These are phyloP conservation scores for Corymbia citriodora DNA, from an alignment of 441 rosid species.

Conservation along the genomic window DNA sequence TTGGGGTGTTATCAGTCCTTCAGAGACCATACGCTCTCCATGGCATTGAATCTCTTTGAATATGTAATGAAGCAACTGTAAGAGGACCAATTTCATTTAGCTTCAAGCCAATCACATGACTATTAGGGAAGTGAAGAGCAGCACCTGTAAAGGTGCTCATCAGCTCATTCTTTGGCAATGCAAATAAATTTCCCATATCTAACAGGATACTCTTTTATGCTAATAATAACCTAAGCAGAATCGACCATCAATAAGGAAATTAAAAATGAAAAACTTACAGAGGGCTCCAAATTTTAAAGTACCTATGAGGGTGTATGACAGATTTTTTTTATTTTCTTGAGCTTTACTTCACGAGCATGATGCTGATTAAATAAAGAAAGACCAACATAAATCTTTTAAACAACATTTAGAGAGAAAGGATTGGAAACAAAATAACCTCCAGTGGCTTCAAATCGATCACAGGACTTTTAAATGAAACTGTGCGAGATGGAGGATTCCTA, in stretches of 20 bases:
- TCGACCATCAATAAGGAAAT: background rate
- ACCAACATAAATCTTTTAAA: background rate
- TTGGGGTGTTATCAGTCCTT: conserved; percentile 68
- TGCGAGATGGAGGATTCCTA: conserved; percentile 4
- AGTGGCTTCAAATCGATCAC: conserved; percentile 9
- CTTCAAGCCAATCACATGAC: background rate
- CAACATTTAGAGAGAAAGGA: background rate
- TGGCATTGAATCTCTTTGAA: conserved; percentile 13
- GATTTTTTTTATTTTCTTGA: background rate
- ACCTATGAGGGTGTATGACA: background rate
- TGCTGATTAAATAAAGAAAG: background rate
- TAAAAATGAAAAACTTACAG: background rate
- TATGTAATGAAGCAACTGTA: background rate
- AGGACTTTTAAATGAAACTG: background rate
- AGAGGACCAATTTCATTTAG: background rate
- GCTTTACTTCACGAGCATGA: background rate
- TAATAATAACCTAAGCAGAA: background rate
- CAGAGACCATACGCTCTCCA: conserved; percentile 56
- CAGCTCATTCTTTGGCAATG: background rate
- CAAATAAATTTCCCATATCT: background rate
- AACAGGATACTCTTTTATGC: background rate
- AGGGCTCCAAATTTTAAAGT: background rate
- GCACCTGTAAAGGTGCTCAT: background rate
- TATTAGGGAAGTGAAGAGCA: background rate
- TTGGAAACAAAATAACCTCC: conserved; percentile 5